phyloP scores from a whole-genome alignment of 352 stramenopile genomes.

The Thraustotheca clavata region DNA sequence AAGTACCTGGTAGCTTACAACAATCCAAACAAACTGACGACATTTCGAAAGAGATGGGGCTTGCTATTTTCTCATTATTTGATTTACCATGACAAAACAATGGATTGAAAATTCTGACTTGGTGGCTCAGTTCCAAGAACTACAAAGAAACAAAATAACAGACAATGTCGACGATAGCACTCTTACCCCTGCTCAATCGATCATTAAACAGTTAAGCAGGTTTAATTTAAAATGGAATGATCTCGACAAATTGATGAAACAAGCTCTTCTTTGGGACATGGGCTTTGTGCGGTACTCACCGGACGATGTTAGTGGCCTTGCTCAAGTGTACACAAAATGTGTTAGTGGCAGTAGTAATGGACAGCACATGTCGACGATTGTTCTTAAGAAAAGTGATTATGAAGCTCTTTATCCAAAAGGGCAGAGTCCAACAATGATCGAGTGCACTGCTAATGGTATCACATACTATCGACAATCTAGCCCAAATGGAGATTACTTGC shows the following conservation, averaged over 20 bases:
- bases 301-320: too few relatives aligned
- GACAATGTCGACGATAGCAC: not conserved
- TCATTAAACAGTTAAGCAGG: not conserved
- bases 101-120: slow-evolving; percentile 5
- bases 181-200: not conserved
- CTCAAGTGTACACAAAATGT: slow-evolving; percentile 13
- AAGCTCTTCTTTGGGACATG: slow-evolving; percentile 4
- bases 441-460: not conserved
- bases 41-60: too few relatives aligned
- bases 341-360: not conserved
- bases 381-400: not conserved
- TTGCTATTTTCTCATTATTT: too few relatives aligned
- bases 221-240: not conserved
- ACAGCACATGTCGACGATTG: not conserved
- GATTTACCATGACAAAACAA: not conserved
- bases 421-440: not conserved
- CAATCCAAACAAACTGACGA: too few relatives aligned
- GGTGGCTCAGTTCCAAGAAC: not conserved
- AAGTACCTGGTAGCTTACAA: too few relatives aligned
- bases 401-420: not conserved
- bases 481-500: not conserved
- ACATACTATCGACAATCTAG: not conserved
- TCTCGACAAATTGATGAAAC: not conserved
- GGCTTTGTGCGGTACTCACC: slow-evolving; percentile 3
- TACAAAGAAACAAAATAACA: not conserved